Conservation (phyloP, 352 stramenopile species). For the Phytophthora tentaculata region DNA sequence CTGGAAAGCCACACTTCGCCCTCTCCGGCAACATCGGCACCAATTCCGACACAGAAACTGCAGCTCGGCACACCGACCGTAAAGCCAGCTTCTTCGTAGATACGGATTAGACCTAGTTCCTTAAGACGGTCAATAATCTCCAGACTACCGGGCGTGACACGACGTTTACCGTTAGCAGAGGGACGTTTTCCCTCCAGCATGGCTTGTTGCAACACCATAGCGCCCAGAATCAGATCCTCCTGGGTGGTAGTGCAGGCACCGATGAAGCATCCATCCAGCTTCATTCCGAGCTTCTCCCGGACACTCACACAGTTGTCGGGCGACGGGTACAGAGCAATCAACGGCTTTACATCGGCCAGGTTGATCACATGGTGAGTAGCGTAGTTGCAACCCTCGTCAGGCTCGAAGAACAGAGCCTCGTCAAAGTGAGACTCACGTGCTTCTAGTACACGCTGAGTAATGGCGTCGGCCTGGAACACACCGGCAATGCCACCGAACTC, state of each 20-base stretch:
- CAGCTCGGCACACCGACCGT: constrained; percentile 77
- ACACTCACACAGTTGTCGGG: constrained; percentile 83
- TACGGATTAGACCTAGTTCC: constrained; percentile 65
- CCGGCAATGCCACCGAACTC: constrained; percentile 86
- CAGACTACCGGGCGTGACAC: constrained; percentile 80
- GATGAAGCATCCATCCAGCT: constrained; percentile 85
- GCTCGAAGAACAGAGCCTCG: constrained; percentile 76
- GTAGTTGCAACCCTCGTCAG: constrained; percentile 73
- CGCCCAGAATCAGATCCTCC: constrained; percentile 81
- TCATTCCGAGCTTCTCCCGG: constrained; percentile 73
- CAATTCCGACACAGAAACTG: constrained; percentile 86
- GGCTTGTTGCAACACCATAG: constrained; percentile 75
- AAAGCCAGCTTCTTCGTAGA: constrained; percentile 84
- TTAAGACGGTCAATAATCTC: constrained; percentile 74
- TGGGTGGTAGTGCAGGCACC: constrained; percentile 83
- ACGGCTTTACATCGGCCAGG: constrained; percentile 56
- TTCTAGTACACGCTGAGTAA: constrained; percentile 68
- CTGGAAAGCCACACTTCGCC: constrained; percentile 82
- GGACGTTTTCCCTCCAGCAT: constrained; percentile 73
- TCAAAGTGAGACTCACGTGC: constrained; percentile 64
- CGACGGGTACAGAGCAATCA: constrained; percentile 80
- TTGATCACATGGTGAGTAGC: constrained; percentile 81
- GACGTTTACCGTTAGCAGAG: constrained; percentile 52
- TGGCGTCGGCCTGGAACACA: constrained; percentile 77
- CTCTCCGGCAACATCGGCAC: constrained; percentile 74